Base-by-base conservation (phyloP, 1,284 basidiomycete species). In the Lignosus rhinocerotis region DNA sequence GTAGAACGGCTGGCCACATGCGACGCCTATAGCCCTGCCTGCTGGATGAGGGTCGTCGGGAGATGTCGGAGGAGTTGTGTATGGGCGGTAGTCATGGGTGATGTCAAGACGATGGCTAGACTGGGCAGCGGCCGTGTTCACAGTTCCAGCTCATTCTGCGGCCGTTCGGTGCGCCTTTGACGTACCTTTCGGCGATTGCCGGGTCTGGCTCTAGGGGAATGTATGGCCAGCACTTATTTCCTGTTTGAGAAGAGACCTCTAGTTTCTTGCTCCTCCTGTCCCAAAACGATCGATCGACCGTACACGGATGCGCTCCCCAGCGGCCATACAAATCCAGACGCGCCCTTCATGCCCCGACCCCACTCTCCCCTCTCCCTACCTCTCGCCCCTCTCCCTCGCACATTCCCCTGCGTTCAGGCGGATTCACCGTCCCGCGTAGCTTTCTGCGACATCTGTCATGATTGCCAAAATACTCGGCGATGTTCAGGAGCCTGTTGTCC, bases 401-500 rank as follows among this genome's bases (percentile, higher is more conserved):
- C 42, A 41, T 50, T 19, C 56, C 39, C 42, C 54, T 7, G 58
- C 55, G 59, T 55, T 53, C 49, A 56, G 45, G 52, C 51, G 45
- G 56, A 57, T 51, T 51, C 44, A 33, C 53, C 51, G 45, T 59
- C 47, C 51, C 17, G 30, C 36, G 19, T 25, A 32, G 41, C 52
- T n/a, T 25, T 34, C 30, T 43, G 56, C 64, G 34, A 68, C 68
- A 66, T 53, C 58, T 33, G 61, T 62, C 17, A 71, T 71, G 69
- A 71, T 69, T 53, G 63, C 67, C n/a, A 71, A 71, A 58, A 57
- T 64, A 30, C 55, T 61, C 49, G 59, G 55, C 51, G 42, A 55
- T 33, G 58, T 64, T 48, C 58, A 60, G 58, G 63, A 72, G 53
- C 73, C 74, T 8, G 62, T 72, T 56, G 70, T 87, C 47, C 76